Percentiles rank a stretch among this genome's conserved stretches.
Conservation (phyloP, 2,329 filamentous ascomycete species). For the Madurella fahalii region DNA sequence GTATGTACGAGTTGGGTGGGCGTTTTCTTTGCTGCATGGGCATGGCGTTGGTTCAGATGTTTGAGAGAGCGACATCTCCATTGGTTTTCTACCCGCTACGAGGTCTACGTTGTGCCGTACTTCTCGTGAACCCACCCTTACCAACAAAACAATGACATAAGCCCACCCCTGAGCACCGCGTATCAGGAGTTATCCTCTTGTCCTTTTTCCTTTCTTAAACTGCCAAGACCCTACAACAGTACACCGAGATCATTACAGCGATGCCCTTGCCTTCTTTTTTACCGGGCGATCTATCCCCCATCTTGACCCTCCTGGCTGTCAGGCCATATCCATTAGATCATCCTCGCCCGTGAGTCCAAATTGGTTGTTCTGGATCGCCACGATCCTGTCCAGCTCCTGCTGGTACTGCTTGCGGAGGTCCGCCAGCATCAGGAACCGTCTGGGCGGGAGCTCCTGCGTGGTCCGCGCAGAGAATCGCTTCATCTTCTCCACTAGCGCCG, state of each 20-base stretch:
- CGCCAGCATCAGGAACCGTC: conserved; percentile 77
- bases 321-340: conserved; percentile 52
- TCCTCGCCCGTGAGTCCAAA: conserved; percentile 66
- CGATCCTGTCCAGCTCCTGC: conserved; percentile 81
- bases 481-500: conserved; percentile 26
- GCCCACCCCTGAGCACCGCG: too few relatives aligned
- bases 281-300: neutral
- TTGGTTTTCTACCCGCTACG: conserved; percentile 3
- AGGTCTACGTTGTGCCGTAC: neutral
- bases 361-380: conserved; percentile 81
- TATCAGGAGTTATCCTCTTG: neutral
- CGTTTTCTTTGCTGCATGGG: conserved; percentile 20
- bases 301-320: neutral
- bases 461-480: conserved; percentile 20
- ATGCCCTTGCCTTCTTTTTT: neutral
- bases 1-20: conserved; percentile 12
- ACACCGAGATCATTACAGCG: conserved; percentile 4
- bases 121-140: neutral
- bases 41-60: conserved; percentile 19
- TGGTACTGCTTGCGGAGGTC: conserved; percentile 88
- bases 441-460: conserved; percentile 44
- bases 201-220: neutral
- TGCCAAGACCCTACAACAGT: neutral
- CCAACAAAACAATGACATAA: neutral
- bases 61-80: conserved; percentile 6